Conservation (phyloP, 768 basidiomycete genomes). For the Mycena alexandri region DNA sequence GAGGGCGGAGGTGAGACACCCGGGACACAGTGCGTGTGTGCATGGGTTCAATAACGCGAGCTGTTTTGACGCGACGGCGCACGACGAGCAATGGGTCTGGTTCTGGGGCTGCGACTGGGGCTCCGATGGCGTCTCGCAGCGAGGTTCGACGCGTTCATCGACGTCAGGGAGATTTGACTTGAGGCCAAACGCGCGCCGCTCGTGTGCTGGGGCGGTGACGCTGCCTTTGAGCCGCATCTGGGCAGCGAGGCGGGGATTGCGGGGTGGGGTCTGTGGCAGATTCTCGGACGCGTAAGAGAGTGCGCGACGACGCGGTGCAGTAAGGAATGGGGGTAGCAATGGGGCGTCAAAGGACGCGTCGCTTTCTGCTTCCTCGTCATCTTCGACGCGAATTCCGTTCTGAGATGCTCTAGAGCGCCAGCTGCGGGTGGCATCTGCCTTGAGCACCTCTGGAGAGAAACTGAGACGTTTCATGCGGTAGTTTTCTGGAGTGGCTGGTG, state of each 20-base stretch:
- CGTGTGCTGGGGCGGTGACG: slow-evolving; percentile 62
- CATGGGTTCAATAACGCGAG: slow-evolving; percentile 83
- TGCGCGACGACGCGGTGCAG: slow-evolving; percentile 35
- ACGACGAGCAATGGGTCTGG: slow-evolving; percentile 52
- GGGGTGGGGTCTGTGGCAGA: slow-evolving; percentile 55
- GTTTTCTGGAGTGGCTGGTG: slow-evolving; percentile 38
- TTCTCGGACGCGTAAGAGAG: slow-evolving; percentile 39
- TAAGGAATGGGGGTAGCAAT: slow-evolving; percentile 35
- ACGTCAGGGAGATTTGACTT: slow-evolving; percentile 38
- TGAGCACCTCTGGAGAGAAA: slow-evolving; percentile 34
- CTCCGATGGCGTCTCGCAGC: slow-evolving; percentile 22
- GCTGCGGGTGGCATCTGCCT: slow-evolving; percentile 25
- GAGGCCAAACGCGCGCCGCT: slow-evolving; percentile 37
- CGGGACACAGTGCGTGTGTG: slow-evolving; percentile 80
- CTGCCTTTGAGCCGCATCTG: slow-evolving; percentile 62
- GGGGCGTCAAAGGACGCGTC: slow-evolving; percentile 35
- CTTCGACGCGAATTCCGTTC: slow-evolving; percentile 38
- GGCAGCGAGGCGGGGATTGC: slow-evolving; percentile 52
- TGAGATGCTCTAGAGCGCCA: slow-evolving; percentile 37
- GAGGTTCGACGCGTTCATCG: slow-evolving; percentile 32
- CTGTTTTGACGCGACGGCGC: slow-evolving; percentile 39
- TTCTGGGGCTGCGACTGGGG: slow-evolving; percentile 41
- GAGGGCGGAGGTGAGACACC: slow-evolving; percentile 86
- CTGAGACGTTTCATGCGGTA: slow-evolving; percentile 38
- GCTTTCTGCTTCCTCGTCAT: slow-evolving; percentile 34